A percentile compares a stretch with the other conserved stretches of the same genome.
phyloP scores from a whole-genome alignment of 331 rosid genomes.

The Dryas integrifolia region DNA sequence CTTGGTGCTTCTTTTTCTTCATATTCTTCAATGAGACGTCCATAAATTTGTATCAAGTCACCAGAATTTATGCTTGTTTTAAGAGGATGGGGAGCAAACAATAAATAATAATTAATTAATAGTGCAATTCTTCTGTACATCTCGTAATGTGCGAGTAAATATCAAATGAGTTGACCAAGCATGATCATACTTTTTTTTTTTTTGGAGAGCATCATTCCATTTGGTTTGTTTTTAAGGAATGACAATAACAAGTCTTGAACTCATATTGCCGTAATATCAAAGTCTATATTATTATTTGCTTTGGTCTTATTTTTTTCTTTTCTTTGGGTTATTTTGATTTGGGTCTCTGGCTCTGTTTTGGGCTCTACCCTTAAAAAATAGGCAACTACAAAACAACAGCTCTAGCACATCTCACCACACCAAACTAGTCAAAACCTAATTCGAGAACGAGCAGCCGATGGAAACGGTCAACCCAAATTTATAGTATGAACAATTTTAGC shows the following conservation, averaged over 20 bases:
- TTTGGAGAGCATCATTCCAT: background rate
- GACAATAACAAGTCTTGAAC: background rate
- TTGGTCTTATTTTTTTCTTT: too few species aligned
- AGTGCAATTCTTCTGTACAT: slow-evolving; percentile 1
- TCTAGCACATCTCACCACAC: too few species aligned
- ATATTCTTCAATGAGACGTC: slow-evolving; percentile 22
- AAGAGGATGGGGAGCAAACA: background rate
- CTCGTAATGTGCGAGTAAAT: background rate
- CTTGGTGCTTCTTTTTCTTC: slow-evolving; percentile 26
- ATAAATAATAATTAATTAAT: background rate
- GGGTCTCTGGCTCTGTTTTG: too few species aligned
- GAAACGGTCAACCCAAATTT: too few species aligned
- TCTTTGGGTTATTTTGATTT: too few species aligned
- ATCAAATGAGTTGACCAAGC: background rate
- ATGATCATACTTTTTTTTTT: background rate
- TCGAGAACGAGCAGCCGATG: too few species aligned
- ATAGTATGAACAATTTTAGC: too few species aligned
- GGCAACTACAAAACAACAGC: too few species aligned
- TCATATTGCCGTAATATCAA: background rate
- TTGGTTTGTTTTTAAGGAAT: too few species aligned
- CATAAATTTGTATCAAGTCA: background rate
- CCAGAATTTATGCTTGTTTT: background rate
- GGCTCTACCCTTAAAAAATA: too few species aligned
- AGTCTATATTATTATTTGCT: too few species aligned
- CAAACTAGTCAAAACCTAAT: too few species aligned